Base-by-base conservation (phyloP, 305 asterid species). In the Fraxinus dipetala region DNA sequence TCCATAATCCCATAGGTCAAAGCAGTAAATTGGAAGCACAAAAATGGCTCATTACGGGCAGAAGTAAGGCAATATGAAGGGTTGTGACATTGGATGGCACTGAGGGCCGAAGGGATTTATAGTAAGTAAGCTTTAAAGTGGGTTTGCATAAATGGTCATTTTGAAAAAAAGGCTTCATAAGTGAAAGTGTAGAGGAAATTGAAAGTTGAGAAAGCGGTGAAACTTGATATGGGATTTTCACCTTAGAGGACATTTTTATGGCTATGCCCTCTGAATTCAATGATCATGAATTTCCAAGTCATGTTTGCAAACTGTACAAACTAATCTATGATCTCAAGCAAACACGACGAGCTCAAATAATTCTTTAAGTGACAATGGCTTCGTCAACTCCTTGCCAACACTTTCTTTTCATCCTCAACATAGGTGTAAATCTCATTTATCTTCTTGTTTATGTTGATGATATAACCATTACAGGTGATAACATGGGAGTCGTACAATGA, bases 1-100 rank as follows among this genome's bases (percentile, higher is more conserved):
- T 0, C 99, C 98, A 30, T 93, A 96, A 79, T 94, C 99, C 7
- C 97, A 82, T 0, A 97, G 99, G 96, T 96, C 98, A 84, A 96
- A 96, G 85, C 96, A 91, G 94, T 93, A 96, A 32, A 96, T 92
- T 0, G 98, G 98, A 32, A 94, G 89, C 1, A 96, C 94, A 3
- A 97, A 96, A 35, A 91, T 56, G 2, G 98, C 4, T 93, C 97
- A 84, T 91, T 89, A 89, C 90, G 89, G 30, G 99, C 98, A 0
- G 93, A 78, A 80, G 91, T 82, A 59, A 96, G 95, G 78, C 94
- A 90, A 76, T 93, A 56, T 93, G 97, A 77, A 90, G 75, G 69
- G 89, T 90, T 72, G 92, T 92, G 80, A 86, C 91, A 51, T 83
- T 84, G 13, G 97, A 91, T 10, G 98, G 99, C 72, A 94, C 91